Base-by-base conservation (phyloP, 495 filamentous ascomycete species). In the Penicillium cinerascens region DNA sequence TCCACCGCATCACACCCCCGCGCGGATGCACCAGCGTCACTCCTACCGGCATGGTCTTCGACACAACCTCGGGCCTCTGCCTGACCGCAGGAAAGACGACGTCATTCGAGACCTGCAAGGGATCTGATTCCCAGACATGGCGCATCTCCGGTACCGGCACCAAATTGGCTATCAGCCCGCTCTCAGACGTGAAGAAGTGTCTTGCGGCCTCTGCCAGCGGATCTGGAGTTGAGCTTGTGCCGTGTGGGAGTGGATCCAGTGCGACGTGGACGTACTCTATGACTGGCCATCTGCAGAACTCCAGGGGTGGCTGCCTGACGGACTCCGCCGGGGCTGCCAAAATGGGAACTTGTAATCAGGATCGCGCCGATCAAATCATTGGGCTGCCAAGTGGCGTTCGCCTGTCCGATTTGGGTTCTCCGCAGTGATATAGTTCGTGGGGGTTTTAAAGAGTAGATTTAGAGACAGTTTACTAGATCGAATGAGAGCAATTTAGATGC, bases 11-110 rank as follows among this genome's bases (percentile, higher is more conserved):
- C n/a, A 54, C 49, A 10, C 52, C 65, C 10, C 37, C 47, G 2
- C 38, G 41, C 3, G 51, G 45, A 17, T 65, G 55, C 37, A 42
- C 39, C 11, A 37, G 38, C 4, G 57, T 61, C 20, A 59, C 51
- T 8, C 63, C 69, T 0, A 72, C 69, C 1, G 69, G 67, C 2
- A 67, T 70, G 49, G 55, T 72, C 13, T 64, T 72, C 26, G 62
- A 69, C 42, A 68, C 67, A 0, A 60, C 61, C 1, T 69, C 69
- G 1, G 58, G 49, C 9, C 48, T 63, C 10, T 72, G 69, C 42
- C 47, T 72, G 48, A 68, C 69, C 11, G 67, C 65, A 6, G 44
- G 44, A 1, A 25, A 40, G 6, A 25, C n/a, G 6, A 48, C 60
- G 18, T 49, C 21, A 4, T 70, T 70, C 36, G 51, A 55, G 20